These are phyloP conservation scores for Cornus suecica DNA, from an alignment of 148 eudicot species.

Conservation along the genomic window DNA sequence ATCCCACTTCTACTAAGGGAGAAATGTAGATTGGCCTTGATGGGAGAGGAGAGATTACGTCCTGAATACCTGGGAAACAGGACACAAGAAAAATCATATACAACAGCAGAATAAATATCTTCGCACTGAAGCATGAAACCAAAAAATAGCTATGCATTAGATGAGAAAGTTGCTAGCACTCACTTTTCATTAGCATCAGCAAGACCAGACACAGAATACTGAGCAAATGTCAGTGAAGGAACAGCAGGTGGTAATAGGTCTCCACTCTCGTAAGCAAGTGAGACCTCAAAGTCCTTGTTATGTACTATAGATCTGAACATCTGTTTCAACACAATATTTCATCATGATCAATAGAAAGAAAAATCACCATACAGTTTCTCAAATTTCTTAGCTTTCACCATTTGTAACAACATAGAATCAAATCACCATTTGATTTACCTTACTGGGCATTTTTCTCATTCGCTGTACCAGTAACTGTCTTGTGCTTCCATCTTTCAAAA, in stretches of 20 bases:
- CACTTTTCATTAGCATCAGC: slow-evolving; percentile 83
- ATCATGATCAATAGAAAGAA: slow-evolving; percentile 10
- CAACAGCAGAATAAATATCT: not conserved
- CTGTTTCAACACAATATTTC: slow-evolving; percentile 32
- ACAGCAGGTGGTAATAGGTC: slow-evolving; percentile 75
- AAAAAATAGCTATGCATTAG: not conserved
- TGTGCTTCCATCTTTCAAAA: slow-evolving; percentile 70
- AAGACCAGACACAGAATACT: slow-evolving; percentile 74
- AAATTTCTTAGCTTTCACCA: not conserved
- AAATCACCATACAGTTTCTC: not conserved
- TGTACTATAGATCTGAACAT: slow-evolving; percentile 78
- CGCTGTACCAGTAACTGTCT: slow-evolving; percentile 74
- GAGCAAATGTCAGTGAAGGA: slow-evolving; percentile 61
- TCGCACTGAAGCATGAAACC: not conserved
- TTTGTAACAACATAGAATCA: not conserved
- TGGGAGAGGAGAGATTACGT: slow-evolving; percentile 83
- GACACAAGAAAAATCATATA: not conserved
- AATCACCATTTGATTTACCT: slow-evolving; percentile 41
- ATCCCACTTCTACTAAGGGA: slow-evolving; percentile 88
- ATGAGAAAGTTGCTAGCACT: slow-evolving; percentile 25
- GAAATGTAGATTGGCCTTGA: slow-evolving; percentile 92
- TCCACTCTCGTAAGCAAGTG: slow-evolving; percentile 71
- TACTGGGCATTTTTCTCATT: slow-evolving; percentile 92
- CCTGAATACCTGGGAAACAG: slow-evolving; percentile 59
- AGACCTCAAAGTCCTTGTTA: slow-evolving; percentile 83